phyloP scores from a whole-genome alignment of 1,284 basidiomycete genomes.

The Cryptococcus maquisensis region DNA sequence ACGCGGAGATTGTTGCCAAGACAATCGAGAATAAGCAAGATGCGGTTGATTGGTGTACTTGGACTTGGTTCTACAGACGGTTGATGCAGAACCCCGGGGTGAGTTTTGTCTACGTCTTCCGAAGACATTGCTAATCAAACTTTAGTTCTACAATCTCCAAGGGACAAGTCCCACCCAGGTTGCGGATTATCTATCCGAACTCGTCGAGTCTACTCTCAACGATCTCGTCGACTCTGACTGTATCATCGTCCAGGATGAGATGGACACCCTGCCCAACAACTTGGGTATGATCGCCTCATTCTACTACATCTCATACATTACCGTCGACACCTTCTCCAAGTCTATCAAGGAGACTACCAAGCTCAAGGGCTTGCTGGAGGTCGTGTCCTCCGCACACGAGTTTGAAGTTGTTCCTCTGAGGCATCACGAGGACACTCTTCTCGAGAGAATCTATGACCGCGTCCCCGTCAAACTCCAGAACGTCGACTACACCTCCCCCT shows the following conservation, averaged over 20 bases:
- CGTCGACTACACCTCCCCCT: conserved; percentile 83
- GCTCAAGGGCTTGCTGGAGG: conserved; percentile 91
- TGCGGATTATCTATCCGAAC: conserved; percentile 89
- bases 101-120: conserved; percentile 7
- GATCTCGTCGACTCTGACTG: conserved; percentile 93
- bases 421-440: conserved; percentile 76
- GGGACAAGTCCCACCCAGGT: conserved; percentile 89
- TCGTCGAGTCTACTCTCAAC: conserved; percentile 87
- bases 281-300: conserved; percentile 88
- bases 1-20: conserved; percentile 96
- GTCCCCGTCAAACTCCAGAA: conserved; percentile 89
- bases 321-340: conserved; percentile 92
- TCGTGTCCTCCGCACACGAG: conserved; percentile 91
- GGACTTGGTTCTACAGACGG: conserved; percentile 74
- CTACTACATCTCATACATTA: conserved; percentile 71
- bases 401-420: conserved; percentile 94
- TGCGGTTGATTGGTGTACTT: conserved; percentile 67
- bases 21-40: conserved; percentile 99
- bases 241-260: conserved; percentile 87
- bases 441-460: conserved; percentile 90
- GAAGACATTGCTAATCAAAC: neutral
- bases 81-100: conserved; percentile 77
- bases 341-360: conserved; percentile 97
- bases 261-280: conserved; percentile 87
- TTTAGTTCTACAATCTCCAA: conserved; percentile 80